phyloP scores from a whole-genome alignment of 805 yeast species.

The Hanseniaspora valbyensis region DNA sequence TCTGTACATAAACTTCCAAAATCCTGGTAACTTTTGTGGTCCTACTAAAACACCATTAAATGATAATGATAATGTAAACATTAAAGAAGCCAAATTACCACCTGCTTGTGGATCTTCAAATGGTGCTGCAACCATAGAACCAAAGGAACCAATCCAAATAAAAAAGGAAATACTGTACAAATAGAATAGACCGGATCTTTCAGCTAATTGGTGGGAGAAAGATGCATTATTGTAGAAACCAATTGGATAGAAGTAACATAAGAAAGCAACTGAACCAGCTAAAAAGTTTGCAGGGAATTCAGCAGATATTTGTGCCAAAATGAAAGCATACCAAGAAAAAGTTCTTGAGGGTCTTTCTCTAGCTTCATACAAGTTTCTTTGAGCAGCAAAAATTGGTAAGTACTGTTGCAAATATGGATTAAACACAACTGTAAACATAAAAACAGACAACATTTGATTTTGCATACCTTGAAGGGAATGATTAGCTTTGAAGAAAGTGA shows the following conservation, averaged over 20 bases:
- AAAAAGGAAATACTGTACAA: conserved; percentile 37
- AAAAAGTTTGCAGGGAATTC: conserved; percentile 57
- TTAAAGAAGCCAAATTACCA: conserved; percentile 45
- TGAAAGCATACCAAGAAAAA: conserved; percentile 54
- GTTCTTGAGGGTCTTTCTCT: conserved; percentile 67
- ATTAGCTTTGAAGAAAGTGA: conserved; percentile 60
- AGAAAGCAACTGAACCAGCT: conserved; percentile 52
- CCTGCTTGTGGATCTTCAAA: conserved; percentile 51
- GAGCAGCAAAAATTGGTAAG: conserved; percentile 49
- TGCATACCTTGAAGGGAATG: conserved; percentile 60
- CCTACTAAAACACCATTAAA: conserved; percentile 71
- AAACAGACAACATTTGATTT: conserved; percentile 68
- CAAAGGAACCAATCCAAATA: conserved; percentile 47
- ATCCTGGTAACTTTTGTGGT: conserved; percentile 50
- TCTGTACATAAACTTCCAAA: conserved; percentile 73
- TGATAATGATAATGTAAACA: conserved; percentile 51
- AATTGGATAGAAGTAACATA: conserved; percentile 63
- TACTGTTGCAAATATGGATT: conserved; percentile 51
- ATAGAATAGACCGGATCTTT: conserved; percentile 51
- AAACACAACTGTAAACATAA: conserved; percentile 53
- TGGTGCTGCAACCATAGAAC: conserved; percentile 49
- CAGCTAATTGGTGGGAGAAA: conserved; percentile 36
- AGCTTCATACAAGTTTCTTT: conserved; percentile 58
- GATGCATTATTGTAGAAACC: conserved; percentile 54
- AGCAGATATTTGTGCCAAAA: conserved; percentile 49